Percentiles rank a stretch among this genome's conserved stretches.
Conservation (phyloP, 2,329 filamentous ascomycete genomes). For the Beauveria caledonica region DNA sequence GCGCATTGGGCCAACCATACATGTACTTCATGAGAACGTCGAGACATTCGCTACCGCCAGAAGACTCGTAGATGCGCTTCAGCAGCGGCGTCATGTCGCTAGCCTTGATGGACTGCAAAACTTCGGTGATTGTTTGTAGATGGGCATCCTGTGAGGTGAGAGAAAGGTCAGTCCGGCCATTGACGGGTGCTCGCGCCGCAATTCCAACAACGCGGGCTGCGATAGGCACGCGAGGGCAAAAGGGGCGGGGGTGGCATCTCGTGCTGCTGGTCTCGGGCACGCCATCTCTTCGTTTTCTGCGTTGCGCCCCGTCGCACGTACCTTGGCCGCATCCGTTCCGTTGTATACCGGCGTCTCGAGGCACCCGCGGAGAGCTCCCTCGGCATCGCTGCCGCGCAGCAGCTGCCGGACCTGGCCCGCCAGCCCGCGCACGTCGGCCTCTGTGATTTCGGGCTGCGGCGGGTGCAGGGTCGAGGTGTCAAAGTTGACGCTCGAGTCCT, state of each 20-base stretch:
- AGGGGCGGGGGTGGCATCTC: neutral
- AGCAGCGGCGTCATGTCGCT: slow-evolving; percentile 90
- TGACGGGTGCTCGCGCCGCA: neutral
- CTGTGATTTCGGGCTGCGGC: slow-evolving; percentile 62
- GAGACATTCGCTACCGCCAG: slow-evolving; percentile 74
- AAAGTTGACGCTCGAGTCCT: slow-evolving; percentile 87
- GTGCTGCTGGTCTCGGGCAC: neutral
- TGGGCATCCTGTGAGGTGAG: slow-evolving; percentile 60
- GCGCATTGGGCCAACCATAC: slow-evolving; percentile 41
- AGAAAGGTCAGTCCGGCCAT: neutral
- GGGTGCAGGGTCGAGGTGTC: slow-evolving; percentile 77
- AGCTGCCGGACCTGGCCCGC: slow-evolving; percentile 80
- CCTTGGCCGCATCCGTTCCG: slow-evolving; percentile 50
- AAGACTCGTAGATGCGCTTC: slow-evolving; percentile 67
- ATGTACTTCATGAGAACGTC: slow-evolving; percentile 98
- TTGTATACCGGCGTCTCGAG: slow-evolving; percentile 79
- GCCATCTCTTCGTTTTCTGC: neutral
- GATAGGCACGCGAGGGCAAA: too few relatives aligned
- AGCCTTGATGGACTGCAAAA: slow-evolving; percentile 91
- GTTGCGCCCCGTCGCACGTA: slow-evolving; percentile 18
- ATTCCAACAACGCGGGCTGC: neutral
- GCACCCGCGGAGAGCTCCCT: slow-evolving; percentile 76
- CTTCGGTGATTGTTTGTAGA: slow-evolving; percentile 80
- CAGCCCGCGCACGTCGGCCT: slow-evolving; percentile 69
- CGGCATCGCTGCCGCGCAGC: slow-evolving; percentile 74